Percentiles rank a stretch among this genome's conserved stretches.
phyloP scores from a whole-genome alignment of 495 filamentous ascomycete species.

The Aspergillus diversus region DNA sequence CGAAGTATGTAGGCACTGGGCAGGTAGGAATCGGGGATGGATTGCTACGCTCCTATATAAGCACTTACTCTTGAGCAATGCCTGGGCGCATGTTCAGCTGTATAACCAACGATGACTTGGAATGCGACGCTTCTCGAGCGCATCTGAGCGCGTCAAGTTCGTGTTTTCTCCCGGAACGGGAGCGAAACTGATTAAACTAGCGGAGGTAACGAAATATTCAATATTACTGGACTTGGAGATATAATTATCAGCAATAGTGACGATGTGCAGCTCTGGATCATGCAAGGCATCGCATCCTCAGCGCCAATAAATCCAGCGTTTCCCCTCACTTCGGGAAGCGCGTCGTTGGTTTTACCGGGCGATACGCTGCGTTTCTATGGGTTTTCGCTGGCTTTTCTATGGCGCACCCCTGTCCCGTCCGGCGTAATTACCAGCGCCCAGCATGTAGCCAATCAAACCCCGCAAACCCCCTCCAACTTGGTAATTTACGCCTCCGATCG shows the following conservation, averaged over 20 bases:
- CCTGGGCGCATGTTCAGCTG: not conserved
- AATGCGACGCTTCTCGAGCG: conserved; percentile 5
- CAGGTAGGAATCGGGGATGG: conserved; percentile 6
- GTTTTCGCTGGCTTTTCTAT: not conserved
- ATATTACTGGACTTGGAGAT: not conserved
- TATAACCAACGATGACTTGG: not conserved
- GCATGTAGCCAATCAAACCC: not conserved
- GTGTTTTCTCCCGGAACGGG: conserved; percentile 15
- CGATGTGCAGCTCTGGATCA: conserved; percentile 7
- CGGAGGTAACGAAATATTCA: not conserved
- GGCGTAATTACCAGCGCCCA: not conserved
- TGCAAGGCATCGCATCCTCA: conserved; percentile 20
- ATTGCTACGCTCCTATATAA: conserved; percentile 9
- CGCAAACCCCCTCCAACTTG: not conserved
- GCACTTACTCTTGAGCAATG: conserved; percentile 4
- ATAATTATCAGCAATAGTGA: conserved; percentile 1
- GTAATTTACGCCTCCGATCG: not conserved
- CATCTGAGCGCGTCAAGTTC: conserved; percentile 25
- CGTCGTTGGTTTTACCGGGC: not conserved
- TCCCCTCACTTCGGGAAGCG: conserved; percentile 21
- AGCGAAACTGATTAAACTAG: conserved; percentile 3
- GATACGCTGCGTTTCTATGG: conserved; percentile 1
- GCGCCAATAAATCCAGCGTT: conserved; percentile 18
- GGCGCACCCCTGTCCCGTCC: not conserved
- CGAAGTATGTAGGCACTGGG: not conserved